phyloP scores from a whole-genome alignment of 2,329 filamentous ascomycete species.

The Colletotrichum cordylinicola region DNA sequence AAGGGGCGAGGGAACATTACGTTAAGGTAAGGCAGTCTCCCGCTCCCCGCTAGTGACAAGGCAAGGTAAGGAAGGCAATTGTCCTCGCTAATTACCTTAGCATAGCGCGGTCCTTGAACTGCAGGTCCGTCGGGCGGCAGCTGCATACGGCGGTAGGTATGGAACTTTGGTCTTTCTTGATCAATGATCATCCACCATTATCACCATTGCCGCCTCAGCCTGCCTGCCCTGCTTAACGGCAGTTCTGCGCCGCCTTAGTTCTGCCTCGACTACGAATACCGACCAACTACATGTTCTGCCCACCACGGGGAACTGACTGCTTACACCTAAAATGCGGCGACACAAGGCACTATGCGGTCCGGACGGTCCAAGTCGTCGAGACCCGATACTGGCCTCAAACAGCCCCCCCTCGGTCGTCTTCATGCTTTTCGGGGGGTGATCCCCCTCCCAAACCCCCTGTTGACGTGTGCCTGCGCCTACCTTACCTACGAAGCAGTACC shows the following conservation, averaged over 20 bases:
- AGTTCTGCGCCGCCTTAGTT: neutral
- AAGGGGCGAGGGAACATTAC: neutral
- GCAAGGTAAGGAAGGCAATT: neutral
- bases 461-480: neutral
- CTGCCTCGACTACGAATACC: neutral
- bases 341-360: neutral
- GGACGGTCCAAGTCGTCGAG: neutral
- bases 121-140: neutral
- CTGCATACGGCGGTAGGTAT: neutral
- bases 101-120: neutral
- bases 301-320: neutral
- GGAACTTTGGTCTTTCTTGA: neutral
- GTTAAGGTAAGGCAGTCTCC: neutral
- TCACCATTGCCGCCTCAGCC: neutral
- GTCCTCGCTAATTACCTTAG: neutral
- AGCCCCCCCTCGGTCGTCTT: constrained; percentile 6
- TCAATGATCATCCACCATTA: neutral
- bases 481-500: too few species aligned
- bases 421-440: neutral
- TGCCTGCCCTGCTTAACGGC: neutral
- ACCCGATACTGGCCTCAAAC: constrained; percentile 21
- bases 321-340: neutral
- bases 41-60: neutral
- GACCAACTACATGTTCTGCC: neutral
- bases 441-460: neutral